phyloP scores from a whole-genome alignment of 805 yeast genomes.

The Ogataea saltuana region DNA sequence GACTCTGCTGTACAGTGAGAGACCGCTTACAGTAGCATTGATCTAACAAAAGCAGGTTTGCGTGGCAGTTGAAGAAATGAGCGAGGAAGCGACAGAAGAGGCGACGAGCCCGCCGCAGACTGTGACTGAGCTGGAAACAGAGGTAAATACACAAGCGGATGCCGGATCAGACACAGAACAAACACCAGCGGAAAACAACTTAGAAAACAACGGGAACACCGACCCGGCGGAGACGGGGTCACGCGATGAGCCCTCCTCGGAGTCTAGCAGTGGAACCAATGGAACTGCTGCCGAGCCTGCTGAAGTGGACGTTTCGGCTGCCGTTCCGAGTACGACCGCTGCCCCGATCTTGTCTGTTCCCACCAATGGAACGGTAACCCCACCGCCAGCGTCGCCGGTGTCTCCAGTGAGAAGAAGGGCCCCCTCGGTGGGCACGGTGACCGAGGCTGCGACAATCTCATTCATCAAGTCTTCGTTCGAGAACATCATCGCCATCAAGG shows the following conservation, averaged over 20 bases:
- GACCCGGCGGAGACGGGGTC: no score
- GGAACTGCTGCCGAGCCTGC: not conserved
- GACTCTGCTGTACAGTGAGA: not conserved
- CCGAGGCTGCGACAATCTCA: slow-evolving; percentile 33
- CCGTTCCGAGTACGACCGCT: not conserved
- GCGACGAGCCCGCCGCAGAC: slow-evolving; percentile 3
- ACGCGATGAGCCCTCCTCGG: not conserved
- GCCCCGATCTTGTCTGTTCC: not conserved
- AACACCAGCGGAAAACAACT: not conserved
- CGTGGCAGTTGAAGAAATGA: slow-evolving; percentile 5
- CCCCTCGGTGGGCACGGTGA: slow-evolving; percentile 17
- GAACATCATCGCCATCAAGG: slow-evolving; percentile 32
- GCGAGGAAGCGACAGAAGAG: slow-evolving; percentile 1
- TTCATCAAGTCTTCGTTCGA: slow-evolving; percentile 37
- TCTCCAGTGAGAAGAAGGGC: slow-evolving; percentile 14
- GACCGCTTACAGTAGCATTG: not conserved
- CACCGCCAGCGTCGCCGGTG: no score
- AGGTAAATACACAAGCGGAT: not conserved
- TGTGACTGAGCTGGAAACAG: not conserved
- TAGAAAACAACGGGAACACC: no score
- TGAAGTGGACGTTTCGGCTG: no score
- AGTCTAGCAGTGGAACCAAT: not conserved
- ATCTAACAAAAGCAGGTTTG: slow-evolving; percentile 1
- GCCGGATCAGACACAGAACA: not conserved
- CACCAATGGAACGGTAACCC: slow-evolving; percentile 5